Evolutionary conservation across 1,284 basidiomycete species (phyloP).

Genomic region (Mrakiaceae sp.): DNA sequence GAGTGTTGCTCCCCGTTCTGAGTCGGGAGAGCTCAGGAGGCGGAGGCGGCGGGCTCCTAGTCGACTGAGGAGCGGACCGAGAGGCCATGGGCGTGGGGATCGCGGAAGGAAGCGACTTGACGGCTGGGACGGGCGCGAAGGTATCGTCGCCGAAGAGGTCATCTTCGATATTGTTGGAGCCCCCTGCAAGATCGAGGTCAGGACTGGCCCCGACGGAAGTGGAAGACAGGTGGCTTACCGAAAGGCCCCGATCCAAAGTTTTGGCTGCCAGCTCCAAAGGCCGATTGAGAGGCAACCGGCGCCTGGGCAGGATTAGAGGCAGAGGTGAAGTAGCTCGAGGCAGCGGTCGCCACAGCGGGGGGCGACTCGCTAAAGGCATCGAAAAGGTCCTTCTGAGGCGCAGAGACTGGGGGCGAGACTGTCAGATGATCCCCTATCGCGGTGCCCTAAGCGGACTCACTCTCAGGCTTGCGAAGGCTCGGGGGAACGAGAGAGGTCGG

Average conservation of each 20-base stretch:
- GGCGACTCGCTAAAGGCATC: slow-evolving; percentile 33
- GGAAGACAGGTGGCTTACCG: slow-evolving; percentile 7
- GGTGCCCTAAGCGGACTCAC: neutral
- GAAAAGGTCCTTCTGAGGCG: slow-evolving; percentile 27
- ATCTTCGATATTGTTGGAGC: neutral
- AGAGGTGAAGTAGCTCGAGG: slow-evolving; percentile 23
- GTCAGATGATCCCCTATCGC: neutral
- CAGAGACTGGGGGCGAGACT: neutral
- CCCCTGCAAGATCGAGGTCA: neutral
- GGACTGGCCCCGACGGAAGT: neutral
- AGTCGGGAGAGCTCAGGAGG: slow-evolving; percentile 57
- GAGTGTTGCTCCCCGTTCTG: slow-evolving; percentile 47
- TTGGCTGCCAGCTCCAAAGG: neutral
- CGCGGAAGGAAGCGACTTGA: neutral
- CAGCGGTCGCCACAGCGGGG: slow-evolving; percentile 22
- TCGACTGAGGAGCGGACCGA: neutral
- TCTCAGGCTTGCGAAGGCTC: slow-evolving; percentile 22
- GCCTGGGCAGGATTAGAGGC: slow-evolving; percentile 20
- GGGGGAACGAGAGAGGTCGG: slow-evolving; percentile 73
- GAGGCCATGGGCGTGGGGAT: neutral
- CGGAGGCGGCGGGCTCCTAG: slow-evolving; percentile 25
- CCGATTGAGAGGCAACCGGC: slow-evolving; percentile 18
- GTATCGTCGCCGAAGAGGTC: slow-evolving; percentile 12
- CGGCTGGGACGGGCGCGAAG: neutral
- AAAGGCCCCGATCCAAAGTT: neutral